Conservation (phyloP, 2,329 filamentous ascomycete genomes). For the Sporothrix sp. region DNA sequence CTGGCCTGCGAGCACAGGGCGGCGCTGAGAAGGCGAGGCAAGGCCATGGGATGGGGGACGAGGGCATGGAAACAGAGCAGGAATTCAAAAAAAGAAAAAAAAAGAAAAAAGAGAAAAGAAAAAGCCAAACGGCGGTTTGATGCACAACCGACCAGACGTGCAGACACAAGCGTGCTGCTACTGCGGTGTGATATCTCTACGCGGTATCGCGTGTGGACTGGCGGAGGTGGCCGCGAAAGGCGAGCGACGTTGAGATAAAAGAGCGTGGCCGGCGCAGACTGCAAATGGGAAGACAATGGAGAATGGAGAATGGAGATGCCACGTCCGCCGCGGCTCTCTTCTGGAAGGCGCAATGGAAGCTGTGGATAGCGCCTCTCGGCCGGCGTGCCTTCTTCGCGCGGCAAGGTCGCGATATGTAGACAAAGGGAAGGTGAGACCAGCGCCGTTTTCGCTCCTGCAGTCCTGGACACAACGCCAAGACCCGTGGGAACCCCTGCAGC, state of each 20-base stretch:
- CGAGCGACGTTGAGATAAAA: background rate
- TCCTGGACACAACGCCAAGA: too few species aligned
- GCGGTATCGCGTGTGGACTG: background rate
- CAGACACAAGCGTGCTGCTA: background rate
- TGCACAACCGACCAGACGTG: background rate
- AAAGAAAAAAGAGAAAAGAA: background rate
- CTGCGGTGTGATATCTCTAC: background rate
- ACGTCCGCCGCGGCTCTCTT: background rate
- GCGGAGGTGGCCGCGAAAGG: background rate
- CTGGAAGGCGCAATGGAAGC: constrained; percentile 4
- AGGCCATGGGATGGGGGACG: background rate
- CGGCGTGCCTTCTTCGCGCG: background rate
- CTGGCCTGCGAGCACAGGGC: too few species aligned
- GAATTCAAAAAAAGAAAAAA: background rate
- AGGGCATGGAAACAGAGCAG: too few species aligned
- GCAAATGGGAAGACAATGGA: too few species aligned
- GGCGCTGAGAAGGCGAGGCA: background rate
- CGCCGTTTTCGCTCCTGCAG: too few species aligned
- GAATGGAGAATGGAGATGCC: background rate
- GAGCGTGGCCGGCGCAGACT: background rate
- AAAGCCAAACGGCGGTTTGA: background rate
- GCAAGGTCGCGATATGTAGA: background rate
- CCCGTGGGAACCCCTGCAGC: too few species aligned
- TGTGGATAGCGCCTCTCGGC: background rate
- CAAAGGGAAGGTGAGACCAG: too few species aligned